phyloP scores from a whole-genome alignment of 164 flowering plant species.

The Kalanchoe fedtschenkoi region DNA sequence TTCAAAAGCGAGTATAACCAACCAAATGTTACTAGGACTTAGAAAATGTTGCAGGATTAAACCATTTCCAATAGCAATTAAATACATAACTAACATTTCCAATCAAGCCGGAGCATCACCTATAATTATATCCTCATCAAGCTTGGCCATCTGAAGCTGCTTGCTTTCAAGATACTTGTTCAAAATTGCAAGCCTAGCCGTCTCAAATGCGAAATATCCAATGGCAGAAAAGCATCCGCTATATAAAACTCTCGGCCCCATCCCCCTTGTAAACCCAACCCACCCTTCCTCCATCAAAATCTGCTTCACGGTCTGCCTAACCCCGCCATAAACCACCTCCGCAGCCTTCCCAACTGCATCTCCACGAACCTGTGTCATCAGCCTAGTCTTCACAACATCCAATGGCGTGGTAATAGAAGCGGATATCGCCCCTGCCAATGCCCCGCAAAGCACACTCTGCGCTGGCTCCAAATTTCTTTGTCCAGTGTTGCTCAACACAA shows the following conservation, averaged over 20 bases:
- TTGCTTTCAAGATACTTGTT: constrained; percentile 28
- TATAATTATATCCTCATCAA: neutral
- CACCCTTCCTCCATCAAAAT: constrained; percentile 89
- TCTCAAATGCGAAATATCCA: constrained; percentile 98
- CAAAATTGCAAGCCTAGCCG: constrained; percentile 73
- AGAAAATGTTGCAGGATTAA: neutral
- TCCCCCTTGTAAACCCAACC: constrained; percentile 75
- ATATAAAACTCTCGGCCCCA: constrained; percentile 87
- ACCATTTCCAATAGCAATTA: neutral
- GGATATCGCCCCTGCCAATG: constrained; percentile 90
- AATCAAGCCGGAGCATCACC: neutral
- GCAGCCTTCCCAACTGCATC: constrained; percentile 38
- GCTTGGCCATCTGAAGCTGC: neutral
- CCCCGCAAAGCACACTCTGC: constrained; percentile 88
- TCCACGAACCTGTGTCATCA: constrained; percentile 84
- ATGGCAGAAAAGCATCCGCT: constrained; percentile 92
- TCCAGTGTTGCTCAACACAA: constrained; percentile 53
- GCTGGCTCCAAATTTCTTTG: constrained; percentile 49
- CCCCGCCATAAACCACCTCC: constrained; percentile 47
- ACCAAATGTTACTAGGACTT: neutral
- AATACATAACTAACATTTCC: too few relatives aligned
- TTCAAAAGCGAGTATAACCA: neutral
- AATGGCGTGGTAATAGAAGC: constrained; percentile 81
- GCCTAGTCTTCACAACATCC: constrained; percentile 93
- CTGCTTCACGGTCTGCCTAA: constrained; percentile 48